Conservation (phyloP, 116 monocot species). For the Posidonia oceanica region DNA sequence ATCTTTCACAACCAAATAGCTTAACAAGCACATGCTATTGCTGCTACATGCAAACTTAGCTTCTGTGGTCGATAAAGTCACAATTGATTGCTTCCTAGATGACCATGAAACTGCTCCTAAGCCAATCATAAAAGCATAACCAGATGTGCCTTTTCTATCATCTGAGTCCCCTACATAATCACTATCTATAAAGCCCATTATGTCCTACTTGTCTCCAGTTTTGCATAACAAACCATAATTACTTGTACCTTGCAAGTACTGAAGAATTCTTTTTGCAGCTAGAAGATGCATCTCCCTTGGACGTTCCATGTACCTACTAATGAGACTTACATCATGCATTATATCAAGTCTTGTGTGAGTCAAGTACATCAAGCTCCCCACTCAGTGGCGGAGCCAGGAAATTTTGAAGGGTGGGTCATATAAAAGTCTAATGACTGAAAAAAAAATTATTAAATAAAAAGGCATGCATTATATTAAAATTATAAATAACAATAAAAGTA, state of each 20-base stretch:
- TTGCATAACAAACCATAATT: neutral
- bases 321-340: neutral
- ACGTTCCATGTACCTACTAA: conserved; percentile 4
- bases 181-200: conserved; percentile 3
- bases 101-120: neutral
- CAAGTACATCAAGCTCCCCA: conserved; percentile 7
- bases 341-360: neutral
- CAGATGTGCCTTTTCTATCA: conserved; percentile 5
- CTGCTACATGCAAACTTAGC: neutral
- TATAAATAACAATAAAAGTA: too few species aligned
- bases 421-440: too few species aligned
- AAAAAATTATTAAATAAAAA: too few species aligned
- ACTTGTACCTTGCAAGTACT: neutral
- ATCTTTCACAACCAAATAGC: conserved; percentile 1
- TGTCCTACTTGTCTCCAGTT: neutral
- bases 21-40: neutral
- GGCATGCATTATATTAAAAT: too few species aligned
- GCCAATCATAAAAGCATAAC: conserved; percentile 4
- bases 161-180: conserved; percentile 6
- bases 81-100: conserved; percentile 6
- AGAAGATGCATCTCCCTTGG: neutral
- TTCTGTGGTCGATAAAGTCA: conserved; percentile 2
- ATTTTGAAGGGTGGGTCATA: too few species aligned
- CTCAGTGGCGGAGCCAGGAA: too few species aligned
- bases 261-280: neutral